A percentile compares a stretch with the other conserved stretches of the same genome.
Conservation (phyloP, 2,329 filamentous ascomycete species). For the Penicillium oxalicum region DNA sequence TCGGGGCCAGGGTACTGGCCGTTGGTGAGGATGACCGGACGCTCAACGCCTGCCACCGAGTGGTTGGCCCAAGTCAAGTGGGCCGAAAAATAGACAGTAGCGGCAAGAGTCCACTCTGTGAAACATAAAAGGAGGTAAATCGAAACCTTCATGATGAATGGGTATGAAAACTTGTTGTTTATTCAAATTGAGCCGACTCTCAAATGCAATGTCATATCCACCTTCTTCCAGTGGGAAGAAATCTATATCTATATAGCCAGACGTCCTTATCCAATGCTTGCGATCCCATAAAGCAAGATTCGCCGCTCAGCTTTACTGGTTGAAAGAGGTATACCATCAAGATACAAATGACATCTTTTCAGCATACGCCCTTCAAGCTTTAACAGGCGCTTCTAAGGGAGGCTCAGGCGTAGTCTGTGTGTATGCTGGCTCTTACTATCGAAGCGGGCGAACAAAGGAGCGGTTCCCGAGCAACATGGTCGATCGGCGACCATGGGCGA, state of each 20-base stretch:
- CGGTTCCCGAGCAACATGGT: background rate
- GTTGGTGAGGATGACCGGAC: constrained; percentile 25
- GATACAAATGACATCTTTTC: background rate
- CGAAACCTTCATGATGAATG: background rate
- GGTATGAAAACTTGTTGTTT: constrained; percentile 2
- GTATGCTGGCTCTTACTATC: background rate
- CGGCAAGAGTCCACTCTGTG: constrained; percentile 10
- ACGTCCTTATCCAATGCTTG: constrained; percentile 5
- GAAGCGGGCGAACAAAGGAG: background rate
- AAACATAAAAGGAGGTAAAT: constrained; percentile 9
- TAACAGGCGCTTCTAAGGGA: background rate
- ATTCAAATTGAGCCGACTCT: background rate
- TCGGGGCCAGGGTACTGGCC: constrained; percentile 26
- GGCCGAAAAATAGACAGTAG: constrained; percentile 16
- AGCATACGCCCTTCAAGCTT: constrained; percentile 1
- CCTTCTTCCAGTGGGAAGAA: background rate
- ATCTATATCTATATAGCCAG: background rate
- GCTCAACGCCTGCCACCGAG: constrained; percentile 19
- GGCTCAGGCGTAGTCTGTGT: background rate
- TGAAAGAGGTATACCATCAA: background rate
- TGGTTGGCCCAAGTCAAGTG: constrained; percentile 22
- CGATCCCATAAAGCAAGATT: no score
- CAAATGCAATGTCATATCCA: constrained; percentile 2
- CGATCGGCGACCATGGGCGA: constrained; percentile 1
- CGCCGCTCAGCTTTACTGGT: background rate